These are phyloP conservation scores for Stellera chamaejasme DNA, from an alignment of 345 rosid genomes.

Conservation along the genomic window DNA sequence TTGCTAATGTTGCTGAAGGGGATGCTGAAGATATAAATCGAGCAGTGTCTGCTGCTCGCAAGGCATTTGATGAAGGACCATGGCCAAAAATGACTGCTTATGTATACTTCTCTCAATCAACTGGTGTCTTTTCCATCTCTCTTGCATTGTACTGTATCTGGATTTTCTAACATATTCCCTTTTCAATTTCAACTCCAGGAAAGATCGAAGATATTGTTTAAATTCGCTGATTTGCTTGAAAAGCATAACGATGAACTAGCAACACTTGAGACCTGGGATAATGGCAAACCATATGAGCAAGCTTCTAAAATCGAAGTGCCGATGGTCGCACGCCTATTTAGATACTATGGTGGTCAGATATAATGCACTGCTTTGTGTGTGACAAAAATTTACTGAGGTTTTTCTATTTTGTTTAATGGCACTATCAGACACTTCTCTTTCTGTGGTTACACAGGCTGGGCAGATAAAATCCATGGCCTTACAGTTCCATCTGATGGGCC, in stretches of 20 bases:
- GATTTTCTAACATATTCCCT: background rate
- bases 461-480: constrained; percentile 93
- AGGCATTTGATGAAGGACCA: constrained; percentile 96
- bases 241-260: constrained; percentile 82
- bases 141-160: constrained; percentile 6
- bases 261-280: constrained; percentile 88
- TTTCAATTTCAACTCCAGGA: constrained; percentile 36
- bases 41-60: constrained; percentile 90
- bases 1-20: constrained; percentile 90
- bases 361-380: constrained; percentile 6
- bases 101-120: constrained; percentile 25
- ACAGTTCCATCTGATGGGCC: constrained; percentile 71
- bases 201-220: constrained; percentile 54
- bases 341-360: constrained; percentile 89
- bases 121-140: background rate
- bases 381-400: background rate
- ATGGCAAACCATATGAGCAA: constrained; percentile 80
- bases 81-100: constrained; percentile 95
- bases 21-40: constrained; percentile 79
- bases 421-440: background rate
- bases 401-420: background rate
- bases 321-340: constrained; percentile 49
- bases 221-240: constrained; percentile 84
- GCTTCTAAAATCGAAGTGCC: constrained; percentile 68
- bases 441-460: constrained; percentile 60